Conservation (phyloP, 2,329 filamentous ascomycete species). For the Didymella exigua region DNA sequence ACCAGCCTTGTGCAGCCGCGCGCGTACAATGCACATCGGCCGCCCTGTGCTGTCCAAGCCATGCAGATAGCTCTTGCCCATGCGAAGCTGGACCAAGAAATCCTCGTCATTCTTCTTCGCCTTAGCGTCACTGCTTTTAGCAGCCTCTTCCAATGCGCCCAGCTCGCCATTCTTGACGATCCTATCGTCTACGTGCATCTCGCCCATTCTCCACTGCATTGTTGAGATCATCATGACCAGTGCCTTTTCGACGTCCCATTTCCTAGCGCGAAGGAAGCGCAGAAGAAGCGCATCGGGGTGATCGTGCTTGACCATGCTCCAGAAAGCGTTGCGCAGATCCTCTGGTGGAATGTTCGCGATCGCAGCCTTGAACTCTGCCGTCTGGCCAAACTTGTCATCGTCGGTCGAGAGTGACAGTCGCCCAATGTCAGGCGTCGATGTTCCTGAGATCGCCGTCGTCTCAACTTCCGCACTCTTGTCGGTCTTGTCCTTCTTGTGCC, state of each 20-base stretch:
- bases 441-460: constrained; percentile 31
- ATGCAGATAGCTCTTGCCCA: constrained; percentile 93
- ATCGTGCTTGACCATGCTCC: constrained; percentile 94
- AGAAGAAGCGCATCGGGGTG: constrained; percentile 79
- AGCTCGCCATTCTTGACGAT: constrained; percentile 62
- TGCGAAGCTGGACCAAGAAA: constrained; percentile 80
- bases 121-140: constrained; percentile 64
- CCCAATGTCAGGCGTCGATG: constrained; percentile 38
- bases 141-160: constrained; percentile 62
- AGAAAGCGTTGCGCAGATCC: constrained; percentile 79
- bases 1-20: constrained; percentile 77
- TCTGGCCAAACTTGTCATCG: constrained; percentile 93
- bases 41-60: constrained; percentile 82
- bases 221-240: constrained; percentile 93
- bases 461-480: constrained; percentile 49
- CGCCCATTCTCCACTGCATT: constrained; percentile 84
- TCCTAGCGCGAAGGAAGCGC: constrained; percentile 56
- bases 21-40: constrained; percentile 85
- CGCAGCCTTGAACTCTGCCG: constrained; percentile 82
- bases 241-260: constrained; percentile 91
- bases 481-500: constrained; percentile 59
- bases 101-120: constrained; percentile 74
- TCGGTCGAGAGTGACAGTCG: constrained; percentile 42
- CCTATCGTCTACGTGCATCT: constrained; percentile 88
- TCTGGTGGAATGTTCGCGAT: constrained; percentile 78